These are phyloP conservation scores for Tylopilus subfusipes DNA, from an alignment of 768 basidiomycete species.

Conservation along the genomic window DNA sequence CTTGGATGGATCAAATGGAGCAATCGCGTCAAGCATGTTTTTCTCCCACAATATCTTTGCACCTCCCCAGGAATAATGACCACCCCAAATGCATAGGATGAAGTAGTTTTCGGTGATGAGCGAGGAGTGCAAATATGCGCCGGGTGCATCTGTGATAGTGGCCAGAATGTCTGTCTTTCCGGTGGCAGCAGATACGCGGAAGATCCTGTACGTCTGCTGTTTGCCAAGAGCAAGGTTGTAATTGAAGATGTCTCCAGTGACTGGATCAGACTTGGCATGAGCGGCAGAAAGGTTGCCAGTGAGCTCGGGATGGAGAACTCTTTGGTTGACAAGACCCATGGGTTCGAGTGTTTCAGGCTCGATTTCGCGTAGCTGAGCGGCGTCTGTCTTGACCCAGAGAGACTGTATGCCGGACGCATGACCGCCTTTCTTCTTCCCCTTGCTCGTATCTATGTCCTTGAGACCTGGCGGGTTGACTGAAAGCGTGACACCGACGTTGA, in stretches of 20 bases:
- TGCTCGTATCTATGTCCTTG: constrained; percentile 20
- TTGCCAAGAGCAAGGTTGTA: constrained; percentile 32
- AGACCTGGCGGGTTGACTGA: constrained; percentile 31
- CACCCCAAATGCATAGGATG: constrained; percentile 35
- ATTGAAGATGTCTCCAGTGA: constrained; percentile 37
- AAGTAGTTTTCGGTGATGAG: constrained; percentile 37
- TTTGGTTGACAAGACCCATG: constrained; percentile 28
- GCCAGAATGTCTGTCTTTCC: constrained; percentile 35
- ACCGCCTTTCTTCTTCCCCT: constrained; percentile 18
- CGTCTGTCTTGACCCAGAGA: constrained; percentile 35
- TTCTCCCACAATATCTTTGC: constrained; percentile 29
- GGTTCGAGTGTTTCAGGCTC: constrained; percentile 39
- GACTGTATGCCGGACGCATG: constrained; percentile 26
- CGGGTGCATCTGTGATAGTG: constrained; percentile 36
- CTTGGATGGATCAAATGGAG: constrained; percentile 28
- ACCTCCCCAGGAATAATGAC: constrained; percentile 29
- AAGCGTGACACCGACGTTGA: constrained; percentile 28
- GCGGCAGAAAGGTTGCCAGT: constrained; percentile 34
- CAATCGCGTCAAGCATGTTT: constrained; percentile 34
- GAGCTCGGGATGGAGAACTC: constrained; percentile 31
- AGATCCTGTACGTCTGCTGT: constrained; percentile 31
- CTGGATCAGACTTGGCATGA: constrained; percentile 36
- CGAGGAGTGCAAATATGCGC: constrained; percentile 39
- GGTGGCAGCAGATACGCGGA: constrained; percentile 32
- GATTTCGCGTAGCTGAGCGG: constrained; percentile 27